Base-by-base conservation (phyloP, 1,284 basidiomycete species). In the Boletus smithii region DNA sequence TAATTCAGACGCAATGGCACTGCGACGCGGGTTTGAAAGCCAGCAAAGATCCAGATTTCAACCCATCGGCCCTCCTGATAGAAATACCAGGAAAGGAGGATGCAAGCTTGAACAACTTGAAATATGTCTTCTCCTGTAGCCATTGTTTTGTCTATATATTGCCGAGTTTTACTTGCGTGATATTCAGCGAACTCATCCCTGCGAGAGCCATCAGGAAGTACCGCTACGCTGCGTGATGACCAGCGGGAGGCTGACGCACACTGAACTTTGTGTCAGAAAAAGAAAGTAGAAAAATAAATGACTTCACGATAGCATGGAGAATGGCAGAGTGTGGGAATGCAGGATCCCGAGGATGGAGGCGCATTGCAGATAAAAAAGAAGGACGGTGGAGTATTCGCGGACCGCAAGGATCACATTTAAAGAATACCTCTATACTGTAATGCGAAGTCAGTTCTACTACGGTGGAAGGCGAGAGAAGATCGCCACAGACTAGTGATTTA, bases 41-140 rank as follows among this genome's bases (percentile, higher is more conserved):
- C 88, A 24, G 87, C 85, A 66, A 88, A 88, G 35, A 91, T 85
- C 89, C 89, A 93, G 5, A 92, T 85, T 67, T 92, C 89, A 10
- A 91, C 88, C 86, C 88, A 91, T 46, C 88, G 77, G 3, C 88
- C 90, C 63, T 91, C 85, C 51, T 88, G 84, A 63, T 91, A 92
- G 55, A 89, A 88, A 68, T 88, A 91, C 87, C 88, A 91, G 2
- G 85, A 88, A 23, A 92, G 75, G 22, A 92, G 71, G 51, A 85
- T 83, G 59, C 87, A 88, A 3, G 89, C 88, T 62, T 92, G 89
- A 73, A 91, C 79, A 13, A 91, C 86, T 17, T 80, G 77, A 60
- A 92, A 88, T 50, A 91, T 89, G 58, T 90, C 84, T 63, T 83
- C 79, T 26, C 89, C 90, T 37, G 77, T 85, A n/a, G 81, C 81